Base-by-base conservation (phyloP, 2,329 filamentous ascomycete genomes). In the Hymenoscyphus repandus region DNA sequence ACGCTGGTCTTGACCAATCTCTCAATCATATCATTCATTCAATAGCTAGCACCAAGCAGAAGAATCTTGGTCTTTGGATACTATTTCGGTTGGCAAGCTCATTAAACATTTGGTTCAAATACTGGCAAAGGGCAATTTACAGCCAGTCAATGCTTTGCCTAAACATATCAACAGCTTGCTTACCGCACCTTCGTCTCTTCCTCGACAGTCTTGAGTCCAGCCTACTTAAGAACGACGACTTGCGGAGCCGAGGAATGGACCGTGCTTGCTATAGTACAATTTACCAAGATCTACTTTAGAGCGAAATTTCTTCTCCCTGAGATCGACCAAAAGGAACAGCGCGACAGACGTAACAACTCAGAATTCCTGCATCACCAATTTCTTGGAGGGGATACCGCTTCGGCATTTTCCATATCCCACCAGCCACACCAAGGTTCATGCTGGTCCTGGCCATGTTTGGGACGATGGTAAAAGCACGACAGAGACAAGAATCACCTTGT, bases 21-120 rank as follows among this genome's bases (percentile, higher is more conserved):
- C 15, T 48, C 46, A 11, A 41, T 48, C 12, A 48, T 33, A n/a
- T 31, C 31, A 17, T 48, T 48, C 37, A 48, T 48, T 40, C 46
- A 31, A 22, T 12, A 12, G 17, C 27, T 48, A 22, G 27, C 13
- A 10, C 46, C 46, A 10, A 41, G 10, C 6, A 22, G 22, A 27
- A 27, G 22, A 27, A 27, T 7, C 22, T 27, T 27, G 22, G 22
- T 27, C 22, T 27, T 27, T 27, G 22, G 22, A 7, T 27, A 27
- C 7, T 27, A 7, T 27, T 27, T 27, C 22, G 22, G 22, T 27
- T 7, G 22, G 22, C 22, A 27, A 27, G 22, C 22, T 27, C 22
- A 4, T 27, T 7, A 7, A 7, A 27, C 22, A 27, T 27, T 7
- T 27, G 4, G 2, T 32, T 44, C 30, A 31, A 33, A 9, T 32